Evolutionary conservation across 305 asterid genomes (phyloP).

Genomic region (Euphrasia arctica): DNA sequence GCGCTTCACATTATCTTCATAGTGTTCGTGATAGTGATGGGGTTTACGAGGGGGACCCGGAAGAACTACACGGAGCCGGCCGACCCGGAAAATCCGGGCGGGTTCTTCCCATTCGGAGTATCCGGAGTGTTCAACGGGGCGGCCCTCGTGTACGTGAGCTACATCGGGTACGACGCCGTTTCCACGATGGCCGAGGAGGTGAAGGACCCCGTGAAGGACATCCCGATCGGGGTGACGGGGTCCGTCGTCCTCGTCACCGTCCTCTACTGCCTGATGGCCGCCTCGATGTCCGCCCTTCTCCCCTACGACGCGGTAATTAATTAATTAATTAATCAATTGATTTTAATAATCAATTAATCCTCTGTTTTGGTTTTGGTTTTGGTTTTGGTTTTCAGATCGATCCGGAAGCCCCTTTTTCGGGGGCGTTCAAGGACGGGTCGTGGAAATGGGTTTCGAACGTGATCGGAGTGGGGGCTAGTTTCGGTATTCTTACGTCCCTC

Average conservation of each 20-base stretch:
- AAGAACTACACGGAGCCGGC: constrained; percentile 62
- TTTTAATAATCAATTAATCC: too few species aligned
- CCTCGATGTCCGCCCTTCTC: constrained; percentile 80
- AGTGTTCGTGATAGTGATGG: constrained; percentile 67
- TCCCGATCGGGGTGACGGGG: constrained; percentile 84
- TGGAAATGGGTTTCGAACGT: constrained; percentile 93
- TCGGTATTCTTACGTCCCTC: constrained; percentile 86
- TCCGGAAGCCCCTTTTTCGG: constrained; percentile 81
- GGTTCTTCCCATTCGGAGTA: constrained; percentile 77
- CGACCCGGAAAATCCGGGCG: constrained; percentile 50
- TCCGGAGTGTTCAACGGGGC: constrained; percentile 89
- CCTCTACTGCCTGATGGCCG: constrained; percentile 88
- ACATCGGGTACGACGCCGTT: constrained; percentile 95
- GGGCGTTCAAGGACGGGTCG: constrained; percentile 56
- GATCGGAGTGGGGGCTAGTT: constrained; percentile 95
- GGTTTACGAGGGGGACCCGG: constrained; percentile 67
- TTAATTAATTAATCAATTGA: too few species aligned
- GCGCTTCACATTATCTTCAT: constrained; percentile 69
- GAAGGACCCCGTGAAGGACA: constrained; percentile 67
- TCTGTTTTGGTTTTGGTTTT: not conserved
- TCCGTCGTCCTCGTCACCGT: constrained; percentile 81
- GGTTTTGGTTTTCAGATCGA: constrained; percentile 45
- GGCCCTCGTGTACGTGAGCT: constrained; percentile 85
- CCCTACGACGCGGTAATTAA: constrained; percentile 71
- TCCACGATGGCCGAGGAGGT: constrained; percentile 98